Percentiles rank a stretch among this genome's conserved stretches.
Evolutionary conservation across 495 filamentous ascomycete genomes (phyloP).

Genomic region (Talaromyces liani): DNA sequence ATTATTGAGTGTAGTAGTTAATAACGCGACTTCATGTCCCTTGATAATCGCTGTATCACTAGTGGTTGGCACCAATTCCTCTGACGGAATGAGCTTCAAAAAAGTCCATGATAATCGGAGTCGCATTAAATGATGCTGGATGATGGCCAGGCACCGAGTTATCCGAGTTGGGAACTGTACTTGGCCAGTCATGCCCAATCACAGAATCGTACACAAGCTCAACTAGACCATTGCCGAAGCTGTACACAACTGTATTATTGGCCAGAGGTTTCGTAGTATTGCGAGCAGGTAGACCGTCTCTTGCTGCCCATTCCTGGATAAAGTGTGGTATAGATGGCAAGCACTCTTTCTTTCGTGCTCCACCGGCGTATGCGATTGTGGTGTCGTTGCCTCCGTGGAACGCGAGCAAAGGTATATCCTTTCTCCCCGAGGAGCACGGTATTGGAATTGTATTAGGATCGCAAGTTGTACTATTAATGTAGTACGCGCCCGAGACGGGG

Average conservation of each 20-base stretch:
- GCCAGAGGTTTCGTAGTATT: slow-evolving; percentile 12
- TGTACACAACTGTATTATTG: slow-evolving; percentile 7
- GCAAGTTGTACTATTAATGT: slow-evolving; percentile 10
- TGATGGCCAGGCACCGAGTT: slow-evolving; percentile 14
- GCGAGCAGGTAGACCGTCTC: slow-evolving; percentile 22
- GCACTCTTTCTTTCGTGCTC: slow-evolving; percentile 20
- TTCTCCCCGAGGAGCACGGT: slow-evolving; percentile 25
- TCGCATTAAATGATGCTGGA: slow-evolving; percentile 29
- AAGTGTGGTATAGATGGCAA: slow-evolving; percentile 30
- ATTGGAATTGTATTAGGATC: slow-evolving; percentile 13
- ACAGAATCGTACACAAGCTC: slow-evolving; percentile 17
- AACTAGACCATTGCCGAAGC: slow-evolving; percentile 6
- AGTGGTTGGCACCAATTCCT: not conserved
- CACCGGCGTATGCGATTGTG: slow-evolving; percentile 28
- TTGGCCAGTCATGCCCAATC: slow-evolving; percentile 39
- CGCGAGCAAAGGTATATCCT: slow-evolving; percentile 33
- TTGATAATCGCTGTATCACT: not conserved
- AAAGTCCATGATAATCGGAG: slow-evolving; percentile 29
- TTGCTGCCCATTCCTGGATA: slow-evolving; percentile 28
- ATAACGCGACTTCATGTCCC: not conserved
- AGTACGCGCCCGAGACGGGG: slow-evolving; percentile 28
- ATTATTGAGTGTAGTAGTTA: not conserved
- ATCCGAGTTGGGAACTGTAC: slow-evolving; percentile 30
- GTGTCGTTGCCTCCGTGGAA: slow-evolving; percentile 43
- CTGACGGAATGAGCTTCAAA: slow-evolving; percentile 14